A percentile compares a stretch with the other conserved stretches of the same genome.
phyloP scores from a whole-genome alignment of 1,139 yeast species.

The Saccharomyces hybrid region DNA sequence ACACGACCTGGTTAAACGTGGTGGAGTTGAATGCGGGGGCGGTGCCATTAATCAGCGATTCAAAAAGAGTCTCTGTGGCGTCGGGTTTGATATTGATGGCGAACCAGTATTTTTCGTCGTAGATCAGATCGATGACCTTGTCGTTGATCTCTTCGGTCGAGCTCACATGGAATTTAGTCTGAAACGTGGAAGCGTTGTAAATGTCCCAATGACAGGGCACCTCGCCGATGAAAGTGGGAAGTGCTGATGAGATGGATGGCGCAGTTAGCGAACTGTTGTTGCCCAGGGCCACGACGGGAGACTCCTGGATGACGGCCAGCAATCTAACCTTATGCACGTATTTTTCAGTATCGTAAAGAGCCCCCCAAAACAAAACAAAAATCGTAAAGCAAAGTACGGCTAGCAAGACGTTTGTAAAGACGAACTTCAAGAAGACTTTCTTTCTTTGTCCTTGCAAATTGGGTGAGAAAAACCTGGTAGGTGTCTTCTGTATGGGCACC shows the following conservation, averaged over 20 bases:
- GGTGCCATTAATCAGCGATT: conserved; percentile 32
- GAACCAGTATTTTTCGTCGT: conserved; percentile 49
- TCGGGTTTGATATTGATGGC: conserved; percentile 42
- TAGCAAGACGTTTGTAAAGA: conserved; percentile 6
- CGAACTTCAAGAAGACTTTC: conserved; percentile 4
- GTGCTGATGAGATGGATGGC: conserved; percentile 10
- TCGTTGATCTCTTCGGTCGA: conserved; percentile 34
- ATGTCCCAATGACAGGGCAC: conserved; percentile 25
- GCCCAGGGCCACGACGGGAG: background rate
- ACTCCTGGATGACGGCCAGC: conserved; percentile 12
- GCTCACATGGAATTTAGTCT: conserved; percentile 27
- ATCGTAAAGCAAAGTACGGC: conserved; percentile 9
- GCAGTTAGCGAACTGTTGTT: background rate
- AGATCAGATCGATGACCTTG: conserved; percentile 37
- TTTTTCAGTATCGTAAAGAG: conserved; percentile 7
- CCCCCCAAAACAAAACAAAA: conserved; percentile 12
- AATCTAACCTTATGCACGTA: conserved; percentile 10
- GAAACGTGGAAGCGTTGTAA: conserved; percentile 23
- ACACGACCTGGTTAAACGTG: conserved; percentile 33
- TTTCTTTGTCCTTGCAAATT: conserved; percentile 3
- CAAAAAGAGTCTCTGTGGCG: conserved; percentile 37
- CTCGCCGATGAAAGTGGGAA: conserved; percentile 12
- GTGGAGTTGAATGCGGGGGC: conserved; percentile 23
- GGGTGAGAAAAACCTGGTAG: conserved; percentile 6
- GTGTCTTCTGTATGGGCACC: too few relatives aligned